Base-by-base conservation (phyloP, 73 alveolate genomes). In the Diophrys appendiculata region DNA sequence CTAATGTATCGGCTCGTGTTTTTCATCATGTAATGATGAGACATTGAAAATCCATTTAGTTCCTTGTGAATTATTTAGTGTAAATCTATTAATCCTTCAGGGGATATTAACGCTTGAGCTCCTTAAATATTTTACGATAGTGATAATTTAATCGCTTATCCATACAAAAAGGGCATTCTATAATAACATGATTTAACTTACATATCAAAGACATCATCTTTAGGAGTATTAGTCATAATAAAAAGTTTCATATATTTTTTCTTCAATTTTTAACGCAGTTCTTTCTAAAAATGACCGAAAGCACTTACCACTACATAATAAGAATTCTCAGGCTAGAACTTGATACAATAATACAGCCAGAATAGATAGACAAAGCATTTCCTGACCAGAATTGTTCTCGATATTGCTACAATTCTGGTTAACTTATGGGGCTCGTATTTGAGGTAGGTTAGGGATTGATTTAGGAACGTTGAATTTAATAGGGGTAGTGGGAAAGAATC, bases 221-320 rank as follows among this genome's bases (percentile, higher is more conserved):
- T 60, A 13, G 71, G 71, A 13, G 33, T 23, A 60, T 25, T 60
- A 23, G 71, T 60, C 71, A 60, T 60, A n/a, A 60, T 25, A 60
- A 60, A 60, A 3, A 60, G 29, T n/a, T 60, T 60, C 71, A 60
- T 60, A 29, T 60, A 60, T n/a, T 60, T 60, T n/a, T 60, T 11
- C 71, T 60, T 60, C 29, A 60, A 25, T n/a, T 60, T 60, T 29
- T 60, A 14, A 13, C 71, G 5, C n/a, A 60, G 71, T 60, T 60
- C 33, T n/a, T 60, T 60, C 29, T 11, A 60, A n/a, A 22, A 52
- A 22, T 52, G 65, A 52, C 11, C 22, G 11, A 52, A 13, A 11
- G 11, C 22, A 13, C 65, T 13, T 52, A 52, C 65, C 11, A 52
- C 22, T 11, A 60, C 11, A n/a, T 23, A 60, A 25, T 23, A 60